phyloP scores from a whole-genome alignment of 169 alveolate genomes.

The Cryptosporidium meleagridis region DNA sequence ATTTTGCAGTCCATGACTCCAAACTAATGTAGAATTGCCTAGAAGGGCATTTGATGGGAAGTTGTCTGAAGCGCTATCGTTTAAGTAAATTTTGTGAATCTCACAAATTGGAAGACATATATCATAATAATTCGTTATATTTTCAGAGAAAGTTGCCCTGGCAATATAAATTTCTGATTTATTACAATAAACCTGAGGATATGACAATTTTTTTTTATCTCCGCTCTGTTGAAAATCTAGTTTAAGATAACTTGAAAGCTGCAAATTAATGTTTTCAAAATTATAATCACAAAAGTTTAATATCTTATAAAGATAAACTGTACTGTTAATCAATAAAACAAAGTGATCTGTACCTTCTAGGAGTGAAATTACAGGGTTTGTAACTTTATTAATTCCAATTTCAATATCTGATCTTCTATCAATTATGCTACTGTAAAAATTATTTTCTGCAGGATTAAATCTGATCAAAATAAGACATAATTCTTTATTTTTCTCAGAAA shows the following conservation, averaged over 20 bases:
- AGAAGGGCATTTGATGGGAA: neutral
- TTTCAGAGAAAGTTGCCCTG: constrained; percentile 1
- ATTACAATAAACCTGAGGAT: neutral
- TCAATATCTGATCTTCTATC: neutral
- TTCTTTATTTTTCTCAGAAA: neutral
- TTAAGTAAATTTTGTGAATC: constrained; percentile 21
- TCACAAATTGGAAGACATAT: constrained; percentile 32
- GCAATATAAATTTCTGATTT: constrained; percentile 48
- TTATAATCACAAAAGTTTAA: neutral
- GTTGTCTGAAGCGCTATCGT: neutral
- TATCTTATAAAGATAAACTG: constrained; percentile 16
- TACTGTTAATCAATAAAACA: constrained; percentile 4
- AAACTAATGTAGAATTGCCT: constrained; percentile 14
- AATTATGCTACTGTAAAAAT: neutral
- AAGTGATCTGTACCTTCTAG: neutral
- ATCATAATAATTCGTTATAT: neutral
- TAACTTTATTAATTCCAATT: too few species aligned
- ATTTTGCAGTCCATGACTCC: constrained; percentile 24
- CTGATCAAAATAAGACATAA: neutral
- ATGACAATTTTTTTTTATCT: neutral
- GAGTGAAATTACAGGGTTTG: neutral
- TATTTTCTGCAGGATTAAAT: neutral
- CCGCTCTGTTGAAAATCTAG: neutral
- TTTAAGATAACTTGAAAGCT: neutral
- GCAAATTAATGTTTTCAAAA: neutral